Percentiles rank a stretch among this genome's conserved stretches.
Conservation (phyloP, 371 early-diverging fungal genomes). For the Mortierella sp. region DNA sequence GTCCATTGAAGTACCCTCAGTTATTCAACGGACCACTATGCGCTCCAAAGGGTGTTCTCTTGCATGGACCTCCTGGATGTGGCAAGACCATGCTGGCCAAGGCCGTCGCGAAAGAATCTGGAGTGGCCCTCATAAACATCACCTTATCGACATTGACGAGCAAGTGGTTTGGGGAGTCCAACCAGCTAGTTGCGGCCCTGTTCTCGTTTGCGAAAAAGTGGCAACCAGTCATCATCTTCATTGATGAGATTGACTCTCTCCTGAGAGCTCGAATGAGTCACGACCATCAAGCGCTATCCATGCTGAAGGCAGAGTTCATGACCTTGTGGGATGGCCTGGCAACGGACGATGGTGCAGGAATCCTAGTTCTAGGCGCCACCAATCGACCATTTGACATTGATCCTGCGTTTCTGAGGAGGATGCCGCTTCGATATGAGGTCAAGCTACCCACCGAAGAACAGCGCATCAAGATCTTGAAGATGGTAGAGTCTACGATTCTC, state of each 20-base stretch:
- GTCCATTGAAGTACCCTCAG: conserved; percentile 92
- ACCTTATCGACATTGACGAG: conserved; percentile 96
- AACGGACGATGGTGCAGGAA: conserved; percentile 78
- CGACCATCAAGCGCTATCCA: conserved; percentile 95
- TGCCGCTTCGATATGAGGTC: conserved; percentile 96
- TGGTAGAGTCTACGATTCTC: conserved; percentile 60
- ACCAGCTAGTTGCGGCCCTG: conserved; percentile 91
- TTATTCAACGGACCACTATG: conserved; percentile 90
- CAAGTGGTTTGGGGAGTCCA: conserved; percentile 98
- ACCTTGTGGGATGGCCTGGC: conserved; percentile 97
- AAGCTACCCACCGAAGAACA: conserved; percentile 90
- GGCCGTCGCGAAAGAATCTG: conserved; percentile 95
- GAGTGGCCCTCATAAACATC: conserved; percentile 93
- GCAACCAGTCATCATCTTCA: conserved; percentile 95
- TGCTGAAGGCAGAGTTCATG: conserved; percentile 99
- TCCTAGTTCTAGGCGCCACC: conserved; percentile 93
- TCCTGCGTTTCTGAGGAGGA: conserved; percentile 93
- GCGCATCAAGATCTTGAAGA: conserved; percentile 87
- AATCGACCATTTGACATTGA: conserved; percentile 97
- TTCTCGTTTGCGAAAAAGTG: conserved; percentile 94
- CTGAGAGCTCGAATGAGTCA: conserved; percentile 88
- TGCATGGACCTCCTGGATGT: conserved; percentile 97
- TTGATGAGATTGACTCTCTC: conserved; percentile 98
- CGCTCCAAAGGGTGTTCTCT: conserved; percentile 93
- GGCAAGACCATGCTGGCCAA: conserved; percentile 99